Base-by-base conservation (phyloP, 1,139 yeast species). In the Magnusiomyces tetraspermus region DNA sequence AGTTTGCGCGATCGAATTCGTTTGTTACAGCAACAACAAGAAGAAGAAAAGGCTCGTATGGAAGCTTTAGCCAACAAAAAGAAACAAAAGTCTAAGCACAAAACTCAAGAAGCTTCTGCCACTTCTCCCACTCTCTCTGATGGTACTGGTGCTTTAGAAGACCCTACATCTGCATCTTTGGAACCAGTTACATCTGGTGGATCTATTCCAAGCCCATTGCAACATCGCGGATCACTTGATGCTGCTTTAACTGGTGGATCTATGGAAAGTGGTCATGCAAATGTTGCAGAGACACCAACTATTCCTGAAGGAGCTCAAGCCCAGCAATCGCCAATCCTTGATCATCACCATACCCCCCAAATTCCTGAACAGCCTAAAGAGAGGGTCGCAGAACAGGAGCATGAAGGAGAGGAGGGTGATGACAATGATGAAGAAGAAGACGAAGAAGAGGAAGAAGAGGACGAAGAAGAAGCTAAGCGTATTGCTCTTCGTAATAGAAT, bases 1-100 rank as follows among this genome's bases (percentile, higher is more conserved):
- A 83, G 95, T 54, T 74, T 92, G 63, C 85, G 85, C 64, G 97
- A 92, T 60, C 77, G 97, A 59, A 87, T 90, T 64, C 87, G 87
- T 11, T 65, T 87, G 63, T 73, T 92, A 52, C 96, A 90, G 65
- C 79, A 87, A 63, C 82, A 82, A 55, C 96, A 87, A 66, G 78
- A 79, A 54, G 88, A 85, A 62, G 95, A 87, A 63, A 87, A 85
- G 4, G 90, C 84, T 60, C 77, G 85, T 50, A 81, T 80, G 54
- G 86, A 77, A 28, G 85, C 85, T 1, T 77, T 83, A 6, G 76
- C 76, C 57, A 77, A 78, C 60, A 76, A 77, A 56, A 81, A 80
- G 57, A 83, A 80, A 62, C 77, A 78, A 58, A 76, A 75, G 62
- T 71, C 48, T 13, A 46, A 46, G 48, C 45, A 46, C 2, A 44